These are phyloP conservation scores for Pistacia atlantica DNA, from an alignment of 345 rosid genomes.

Conservation along the genomic window DNA sequence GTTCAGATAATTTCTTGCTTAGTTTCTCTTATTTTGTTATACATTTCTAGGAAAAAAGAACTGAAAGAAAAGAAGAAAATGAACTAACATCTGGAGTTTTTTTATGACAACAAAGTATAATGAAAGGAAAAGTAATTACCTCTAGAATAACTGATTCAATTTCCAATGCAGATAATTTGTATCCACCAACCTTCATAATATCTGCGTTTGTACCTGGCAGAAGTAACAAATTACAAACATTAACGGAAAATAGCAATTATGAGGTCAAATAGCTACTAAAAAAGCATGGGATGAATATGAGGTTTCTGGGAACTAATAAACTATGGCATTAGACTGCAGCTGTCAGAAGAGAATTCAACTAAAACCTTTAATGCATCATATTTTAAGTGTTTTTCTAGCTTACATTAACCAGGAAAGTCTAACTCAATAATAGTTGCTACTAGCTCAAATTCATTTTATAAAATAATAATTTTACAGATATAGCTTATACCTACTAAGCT, in stretches of 20 bases:
- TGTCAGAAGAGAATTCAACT: background rate
- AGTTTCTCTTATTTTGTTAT: background rate
- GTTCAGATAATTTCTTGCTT: background rate
- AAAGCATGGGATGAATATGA: background rate
- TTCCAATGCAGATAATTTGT: slow-evolving; percentile 92
- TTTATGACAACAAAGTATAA: background rate
- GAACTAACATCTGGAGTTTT: background rate
- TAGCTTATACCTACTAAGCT: background rate
- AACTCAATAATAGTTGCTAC: background rate
- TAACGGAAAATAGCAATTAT: background rate
- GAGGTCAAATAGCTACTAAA: background rate
- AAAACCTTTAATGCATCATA: background rate
- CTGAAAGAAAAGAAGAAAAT: background rate
- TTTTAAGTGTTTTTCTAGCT: no score
- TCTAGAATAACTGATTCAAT: slow-evolving; percentile 88
- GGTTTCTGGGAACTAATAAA: background rate
- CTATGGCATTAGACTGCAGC: background rate
- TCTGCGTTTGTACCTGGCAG: slow-evolving; percentile 85
- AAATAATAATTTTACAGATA: background rate
- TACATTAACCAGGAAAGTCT: background rate
- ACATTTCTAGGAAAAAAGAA: background rate
- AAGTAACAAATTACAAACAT: background rate
- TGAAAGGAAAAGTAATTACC: slow-evolving; percentile 41
- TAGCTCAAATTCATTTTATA: background rate
- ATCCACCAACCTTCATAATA: slow-evolving; percentile 98